Evolutionary conservation across 306 rosid species (phyloP).

Genomic region (Begonia masoniana): DNA sequence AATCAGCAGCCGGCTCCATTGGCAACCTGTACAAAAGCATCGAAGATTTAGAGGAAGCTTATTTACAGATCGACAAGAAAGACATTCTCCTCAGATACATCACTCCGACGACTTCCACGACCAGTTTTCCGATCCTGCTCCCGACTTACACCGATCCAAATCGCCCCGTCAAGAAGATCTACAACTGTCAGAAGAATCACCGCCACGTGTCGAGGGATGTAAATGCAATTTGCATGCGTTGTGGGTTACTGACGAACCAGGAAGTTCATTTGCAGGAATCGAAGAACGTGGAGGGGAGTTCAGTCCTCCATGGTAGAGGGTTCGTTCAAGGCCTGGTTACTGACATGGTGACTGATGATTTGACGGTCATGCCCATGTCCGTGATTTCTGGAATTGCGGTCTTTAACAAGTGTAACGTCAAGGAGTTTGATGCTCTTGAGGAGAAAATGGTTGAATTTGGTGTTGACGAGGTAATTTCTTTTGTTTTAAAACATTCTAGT

Average conservation of each 20-base stretch:
- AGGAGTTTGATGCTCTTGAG: slow-evolving; percentile 8
- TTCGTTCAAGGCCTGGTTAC: slow-evolving; percentile 24
- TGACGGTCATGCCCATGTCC: slow-evolving; percentile 5
- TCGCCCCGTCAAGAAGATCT: background rate
- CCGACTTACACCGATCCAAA: background rate
- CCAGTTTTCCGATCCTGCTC: slow-evolving; percentile 4
- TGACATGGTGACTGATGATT: slow-evolving; percentile 32
- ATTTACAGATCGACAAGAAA: background rate
- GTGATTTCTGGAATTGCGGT: slow-evolving; percentile 9
- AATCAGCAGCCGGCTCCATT: background rate
- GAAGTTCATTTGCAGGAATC: background rate
- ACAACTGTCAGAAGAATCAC: background rate
- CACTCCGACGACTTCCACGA: background rate
- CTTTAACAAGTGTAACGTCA: slow-evolving; percentile 17
- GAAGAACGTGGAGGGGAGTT: background rate
- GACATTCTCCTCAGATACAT: background rate
- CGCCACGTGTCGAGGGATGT: background rate
- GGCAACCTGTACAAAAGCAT: slow-evolving; percentile 1
- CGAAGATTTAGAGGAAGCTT: background rate
- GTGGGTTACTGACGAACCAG: fast-evolving
- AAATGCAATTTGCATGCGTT: background rate
- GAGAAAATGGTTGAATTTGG: slow-evolving; percentile 7
- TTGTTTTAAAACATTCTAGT: background rate
- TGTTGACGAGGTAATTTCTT: slow-evolving; percentile 8
- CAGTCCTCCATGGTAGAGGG: background rate